phyloP scores from a whole-genome alignment of 176 grass and related monocot species.

The Avena atlantica region DNA sequence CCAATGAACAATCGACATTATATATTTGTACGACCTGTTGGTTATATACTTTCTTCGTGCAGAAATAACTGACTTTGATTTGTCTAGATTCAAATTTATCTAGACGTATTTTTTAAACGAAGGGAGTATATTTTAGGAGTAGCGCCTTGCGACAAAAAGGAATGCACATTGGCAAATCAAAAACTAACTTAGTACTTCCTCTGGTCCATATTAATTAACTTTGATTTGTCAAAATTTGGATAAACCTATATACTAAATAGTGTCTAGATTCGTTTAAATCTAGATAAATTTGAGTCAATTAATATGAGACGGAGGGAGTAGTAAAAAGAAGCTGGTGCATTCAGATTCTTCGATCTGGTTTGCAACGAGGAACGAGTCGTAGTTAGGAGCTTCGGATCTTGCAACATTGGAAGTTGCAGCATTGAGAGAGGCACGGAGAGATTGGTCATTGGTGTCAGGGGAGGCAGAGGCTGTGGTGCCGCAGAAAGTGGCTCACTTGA shows the following conservation, averaged over 20 bases:
- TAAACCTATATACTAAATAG: no score
- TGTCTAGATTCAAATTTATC: no score
- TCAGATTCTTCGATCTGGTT: not conserved
- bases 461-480: not conserved
- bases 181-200: not conserved
- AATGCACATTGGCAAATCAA: not conserved
- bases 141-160: not conserved
- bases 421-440: not conserved
- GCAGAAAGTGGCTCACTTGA: slow-evolving; percentile 27
- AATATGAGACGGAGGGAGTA: no score
- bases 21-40: no score
- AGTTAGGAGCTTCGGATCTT: not conserved
- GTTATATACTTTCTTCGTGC: no score
- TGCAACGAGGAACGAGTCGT: not conserved
- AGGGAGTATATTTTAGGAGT: no score
- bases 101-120: no score
- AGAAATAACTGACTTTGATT: no score
- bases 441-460: not conserved
- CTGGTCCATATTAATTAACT: no score
- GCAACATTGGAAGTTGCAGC: not conserved
- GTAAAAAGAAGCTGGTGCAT: not conserved
- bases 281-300: no score
- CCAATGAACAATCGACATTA: not conserved
- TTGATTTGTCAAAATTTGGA: no score
- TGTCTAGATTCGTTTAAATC: no score